phyloP scores from a whole-genome alignment of 805 yeast genomes.

The Kazachstania africana region DNA sequence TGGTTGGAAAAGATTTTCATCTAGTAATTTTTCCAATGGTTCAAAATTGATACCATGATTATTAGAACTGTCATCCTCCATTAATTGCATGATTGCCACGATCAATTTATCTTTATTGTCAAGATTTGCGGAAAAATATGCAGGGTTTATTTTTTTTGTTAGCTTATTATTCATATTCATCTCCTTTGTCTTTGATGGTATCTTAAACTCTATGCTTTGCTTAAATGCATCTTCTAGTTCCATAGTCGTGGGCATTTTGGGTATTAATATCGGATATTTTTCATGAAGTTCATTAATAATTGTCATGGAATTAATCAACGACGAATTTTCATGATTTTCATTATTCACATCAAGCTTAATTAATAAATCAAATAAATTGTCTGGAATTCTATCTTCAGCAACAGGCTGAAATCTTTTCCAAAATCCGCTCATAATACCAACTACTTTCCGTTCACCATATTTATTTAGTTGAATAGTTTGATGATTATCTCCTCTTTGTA shows the following conservation, averaged over 20 bases:
- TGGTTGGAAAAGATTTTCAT: conserved; percentile 32
- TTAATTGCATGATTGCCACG: conserved; percentile 3
- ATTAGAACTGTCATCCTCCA: conserved; percentile 1
- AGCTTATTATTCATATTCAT: conserved; percentile 12
- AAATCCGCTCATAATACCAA: conserved; percentile 64
- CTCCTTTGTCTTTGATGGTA: conserved; percentile 42
- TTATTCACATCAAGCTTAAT: conserved; percentile 40
- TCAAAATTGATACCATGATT: conserved; percentile 1
- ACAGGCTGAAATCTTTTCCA: conserved; percentile 57
- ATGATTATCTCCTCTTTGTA: conserved; percentile 74
- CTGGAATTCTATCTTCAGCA: conserved; percentile 39
- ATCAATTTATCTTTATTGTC: conserved; percentile 12
- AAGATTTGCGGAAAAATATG: conserved; percentile 37
- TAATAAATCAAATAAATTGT: conserved; percentile 50
- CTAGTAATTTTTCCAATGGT: conserved; percentile 1
- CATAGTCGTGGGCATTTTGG: conserved; percentile 31
- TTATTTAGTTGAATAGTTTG: conserved; percentile 55
- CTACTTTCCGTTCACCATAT: conserved; percentile 38
- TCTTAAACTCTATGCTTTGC: conserved; percentile 39
- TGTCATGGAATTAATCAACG: conserved; percentile 36
- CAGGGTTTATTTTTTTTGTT: conserved; percentile 20
- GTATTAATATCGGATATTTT: conserved; percentile 35
- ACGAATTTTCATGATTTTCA: conserved; percentile 29
- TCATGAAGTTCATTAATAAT: conserved; percentile 31
- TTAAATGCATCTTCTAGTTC: conserved; percentile 37